A percentile compares a stretch with the other conserved stretches of the same genome.
Evolutionary conservation across 1,284 basidiomycete genomes (phyloP).

Genomic region (Trametes hirsuta): DNA sequence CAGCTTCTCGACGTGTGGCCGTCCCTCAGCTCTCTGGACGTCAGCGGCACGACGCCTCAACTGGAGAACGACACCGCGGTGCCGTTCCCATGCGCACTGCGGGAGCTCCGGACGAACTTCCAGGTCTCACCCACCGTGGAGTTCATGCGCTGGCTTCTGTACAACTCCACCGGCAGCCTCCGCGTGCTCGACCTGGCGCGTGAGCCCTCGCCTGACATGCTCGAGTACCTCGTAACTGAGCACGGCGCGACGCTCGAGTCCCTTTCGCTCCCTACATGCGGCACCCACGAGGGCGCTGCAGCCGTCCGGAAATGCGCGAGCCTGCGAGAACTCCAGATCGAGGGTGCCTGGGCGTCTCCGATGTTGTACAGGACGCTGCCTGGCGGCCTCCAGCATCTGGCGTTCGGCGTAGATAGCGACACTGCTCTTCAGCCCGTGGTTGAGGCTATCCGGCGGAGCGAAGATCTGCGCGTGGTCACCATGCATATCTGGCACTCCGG

Average conservation of each 20-base stretch:
- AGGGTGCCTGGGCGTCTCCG: slow-evolving; percentile 49
- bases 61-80: slow-evolving; percentile 45
- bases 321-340: slow-evolving; percentile 56
- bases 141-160: slow-evolving; percentile 70
- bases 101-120: slow-evolving; percentile 62
- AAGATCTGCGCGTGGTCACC: slow-evolving; percentile 28
- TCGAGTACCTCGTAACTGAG: slow-evolving; percentile 54
- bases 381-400: slow-evolving; percentile 51
- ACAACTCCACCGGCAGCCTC: slow-evolving; percentile 53
- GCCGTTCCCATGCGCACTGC: slow-evolving; percentile 50
- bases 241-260: slow-evolving; percentile 53
- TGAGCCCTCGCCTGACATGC: slow-evolving; percentile 53
- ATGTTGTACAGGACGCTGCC: slow-evolving; percentile 55
- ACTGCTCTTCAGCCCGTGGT: slow-evolving; percentile 55
- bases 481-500: slow-evolving; percentile 34
- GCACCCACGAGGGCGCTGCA: slow-evolving; percentile 48
- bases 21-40: slow-evolving; percentile 53
- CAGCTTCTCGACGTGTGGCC: slow-evolving; percentile 69
- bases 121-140: slow-evolving; percentile 59
- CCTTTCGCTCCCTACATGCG: slow-evolving; percentile 58
- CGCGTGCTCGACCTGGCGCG: slow-evolving; percentile 58
- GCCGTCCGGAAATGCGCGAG: slow-evolving; percentile 50
- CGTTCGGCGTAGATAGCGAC: slow-evolving; percentile 59
- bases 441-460: slow-evolving; percentile 29
- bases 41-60: slow-evolving; percentile 62